These are phyloP conservation scores for Arthrobotrys iridis DNA, from an alignment of 2,329 filamentous ascomycete species.

Conservation along the genomic window DNA sequence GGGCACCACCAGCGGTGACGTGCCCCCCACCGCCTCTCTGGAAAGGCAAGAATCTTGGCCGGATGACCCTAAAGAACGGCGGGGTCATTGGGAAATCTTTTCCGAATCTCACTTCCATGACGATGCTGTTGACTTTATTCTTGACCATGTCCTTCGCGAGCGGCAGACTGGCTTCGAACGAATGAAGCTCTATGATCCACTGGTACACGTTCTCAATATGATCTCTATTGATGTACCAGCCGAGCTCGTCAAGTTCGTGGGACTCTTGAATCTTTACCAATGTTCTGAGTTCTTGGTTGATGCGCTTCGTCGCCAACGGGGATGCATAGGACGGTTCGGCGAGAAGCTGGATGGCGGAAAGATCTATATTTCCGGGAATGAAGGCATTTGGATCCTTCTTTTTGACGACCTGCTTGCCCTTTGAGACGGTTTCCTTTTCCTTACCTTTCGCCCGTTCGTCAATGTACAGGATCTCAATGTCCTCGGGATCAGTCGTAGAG, in stretches of 20 bases:
- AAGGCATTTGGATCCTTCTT: conserved; percentile 68
- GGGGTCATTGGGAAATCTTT: conserved; percentile 80
- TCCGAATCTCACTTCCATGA: conserved; percentile 86
- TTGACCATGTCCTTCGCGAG: conserved; percentile 78
- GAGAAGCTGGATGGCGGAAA: conserved; percentile 71
- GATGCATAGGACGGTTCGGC: conserved; percentile 73
- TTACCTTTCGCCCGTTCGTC: conserved; percentile 28
- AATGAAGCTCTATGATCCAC: conserved; percentile 90
- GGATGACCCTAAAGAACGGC: conserved; percentile 84
- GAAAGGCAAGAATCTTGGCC: conserved; percentile 82
- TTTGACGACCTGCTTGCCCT: conserved; percentile 31
- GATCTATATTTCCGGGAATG: conserved; percentile 73
- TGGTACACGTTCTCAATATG: conserved; percentile 81
- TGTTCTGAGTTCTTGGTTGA: conserved; percentile 72
- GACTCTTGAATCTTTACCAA: conserved; percentile 72
- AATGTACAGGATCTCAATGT: conserved; percentile 34
- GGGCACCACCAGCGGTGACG: conserved; percentile 82
- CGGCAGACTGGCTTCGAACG: conserved; percentile 75
- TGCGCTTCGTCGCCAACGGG: conserved; percentile 68
- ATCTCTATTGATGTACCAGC: conserved; percentile 80
- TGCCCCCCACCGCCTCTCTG: conserved; percentile 80
- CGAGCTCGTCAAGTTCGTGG: conserved; percentile 72
- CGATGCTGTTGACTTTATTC: conserved; percentile 72
- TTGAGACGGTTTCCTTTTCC: not conserved
- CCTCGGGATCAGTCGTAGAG: conserved; percentile 35